Evolutionary conservation across 495 filamentous ascomycete species (phyloP).

Genomic region (Penicillium riverlandense): DNA sequence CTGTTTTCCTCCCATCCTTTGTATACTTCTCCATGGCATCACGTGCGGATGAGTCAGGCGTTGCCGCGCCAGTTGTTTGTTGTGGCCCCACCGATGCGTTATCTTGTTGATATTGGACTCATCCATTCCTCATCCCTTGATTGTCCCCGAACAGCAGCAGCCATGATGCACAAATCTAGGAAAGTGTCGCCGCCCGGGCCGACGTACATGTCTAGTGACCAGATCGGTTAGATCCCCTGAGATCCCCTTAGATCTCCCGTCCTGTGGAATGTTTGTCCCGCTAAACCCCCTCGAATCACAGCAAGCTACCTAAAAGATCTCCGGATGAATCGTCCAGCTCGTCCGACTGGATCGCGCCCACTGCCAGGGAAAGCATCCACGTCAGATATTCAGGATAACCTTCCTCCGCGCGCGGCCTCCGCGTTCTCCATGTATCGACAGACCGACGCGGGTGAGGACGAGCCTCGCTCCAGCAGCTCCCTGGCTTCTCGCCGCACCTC

Average conservation of each 20-base stretch:
- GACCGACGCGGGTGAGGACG: constrained; percentile 12
- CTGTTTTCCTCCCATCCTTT: no score
- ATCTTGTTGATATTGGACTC: no score
- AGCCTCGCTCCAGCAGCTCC: constrained; percentile 41
- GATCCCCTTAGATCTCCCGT: constrained; percentile 3
- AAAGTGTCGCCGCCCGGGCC: constrained; percentile 68
- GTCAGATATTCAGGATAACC: constrained; percentile 24
- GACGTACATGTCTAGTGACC: constrained; percentile 77
- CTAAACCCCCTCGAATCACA: constrained; percentile 5
- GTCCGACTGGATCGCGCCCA: constrained; percentile 77
- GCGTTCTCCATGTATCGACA: constrained; percentile 33
- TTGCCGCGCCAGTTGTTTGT: no score
- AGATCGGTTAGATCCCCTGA: constrained; percentile 62
- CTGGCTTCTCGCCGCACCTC: constrained; percentile 42
- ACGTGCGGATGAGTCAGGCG: no score
- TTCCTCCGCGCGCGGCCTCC: constrained; percentile 39
- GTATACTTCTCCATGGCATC: no score
- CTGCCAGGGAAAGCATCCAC: constrained; percentile 45
- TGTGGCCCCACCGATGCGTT: no score
- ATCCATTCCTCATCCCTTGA: no score
- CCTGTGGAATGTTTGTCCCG: neutral
- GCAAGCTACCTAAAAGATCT: constrained; percentile 76
- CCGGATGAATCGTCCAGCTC: constrained; percentile 65
- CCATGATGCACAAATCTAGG: constrained; percentile 37
- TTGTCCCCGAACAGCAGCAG: no score